Evolutionary conservation across 345 rosid species (phyloP).

Genomic region (Crucihimalaya himalaica): DNA sequence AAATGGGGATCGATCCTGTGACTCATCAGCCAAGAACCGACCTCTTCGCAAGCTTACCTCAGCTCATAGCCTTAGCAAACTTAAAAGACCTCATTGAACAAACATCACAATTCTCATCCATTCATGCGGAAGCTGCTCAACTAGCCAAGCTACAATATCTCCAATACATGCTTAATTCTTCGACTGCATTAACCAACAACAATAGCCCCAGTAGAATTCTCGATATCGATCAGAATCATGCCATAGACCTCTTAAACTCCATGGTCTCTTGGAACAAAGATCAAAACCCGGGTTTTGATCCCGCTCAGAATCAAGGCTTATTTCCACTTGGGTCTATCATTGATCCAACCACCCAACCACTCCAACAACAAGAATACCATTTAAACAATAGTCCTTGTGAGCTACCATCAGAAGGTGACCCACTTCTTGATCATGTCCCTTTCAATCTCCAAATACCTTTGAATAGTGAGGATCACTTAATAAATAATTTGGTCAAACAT

Average conservation of each 20-base stretch:
- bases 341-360: slow-evolving; percentile 39
- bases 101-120: slow-evolving; percentile 36
- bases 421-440: slow-evolving; percentile 42
- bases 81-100: slow-evolving; percentile 40
- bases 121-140: slow-evolving; percentile 43
- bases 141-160: slow-evolving; percentile 44
- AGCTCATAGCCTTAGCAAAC: slow-evolving; percentile 44
- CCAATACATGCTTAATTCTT: slow-evolving; percentile 32
- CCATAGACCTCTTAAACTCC: slow-evolving; percentile 39
- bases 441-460: slow-evolving; percentile 41
- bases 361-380: slow-evolving; percentile 36
- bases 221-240: slow-evolving; percentile 39
- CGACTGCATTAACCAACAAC: slow-evolving; percentile 25
- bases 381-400: slow-evolving; percentile 37
- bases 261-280: slow-evolving; percentile 42
- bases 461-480: slow-evolving; percentile 37
- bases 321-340: slow-evolving; percentile 21
- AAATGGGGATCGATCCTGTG: slow-evolving; percentile 82
- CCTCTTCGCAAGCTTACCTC: slow-evolving; percentile 44
- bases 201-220: slow-evolving; percentile 35
- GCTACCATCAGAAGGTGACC: slow-evolving; percentile 37
- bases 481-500: slow-evolving; percentile 34
- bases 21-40: slow-evolving; percentile 76
- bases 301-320: slow-evolving; percentile 28
- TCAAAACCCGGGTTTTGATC: slow-evolving; percentile 14